Percentiles rank a stretch among this genome's conserved stretches.
Evolutionary conservation across 1,284 basidiomycete genomes (phyloP).

Genomic region (Trichosporon inkin): DNA sequence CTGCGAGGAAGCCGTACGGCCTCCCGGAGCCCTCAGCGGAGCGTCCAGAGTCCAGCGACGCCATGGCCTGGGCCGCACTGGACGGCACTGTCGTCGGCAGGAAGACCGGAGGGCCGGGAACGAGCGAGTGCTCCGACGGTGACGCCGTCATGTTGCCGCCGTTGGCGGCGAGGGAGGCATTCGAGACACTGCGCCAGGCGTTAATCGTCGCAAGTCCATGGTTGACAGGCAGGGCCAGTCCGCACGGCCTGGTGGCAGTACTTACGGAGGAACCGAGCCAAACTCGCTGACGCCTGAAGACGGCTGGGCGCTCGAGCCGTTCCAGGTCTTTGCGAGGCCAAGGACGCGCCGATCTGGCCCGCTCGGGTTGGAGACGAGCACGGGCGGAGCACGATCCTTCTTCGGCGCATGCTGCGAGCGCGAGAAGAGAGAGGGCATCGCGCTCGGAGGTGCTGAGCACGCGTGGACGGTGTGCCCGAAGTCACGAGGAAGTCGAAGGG

Average conservation of each 20-base stretch:
- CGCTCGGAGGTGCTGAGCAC: background rate
- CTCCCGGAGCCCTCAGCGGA: constrained; percentile 26
- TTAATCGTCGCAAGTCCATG: background rate
- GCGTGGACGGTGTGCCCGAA: background rate
- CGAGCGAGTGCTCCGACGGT: constrained; percentile 19
- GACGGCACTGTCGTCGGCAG: constrained; percentile 32
- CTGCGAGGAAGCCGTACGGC: constrained; percentile 41
- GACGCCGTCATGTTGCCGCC: background rate
- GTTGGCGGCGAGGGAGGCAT: background rate
- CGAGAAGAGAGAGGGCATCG: constrained; percentile 27
- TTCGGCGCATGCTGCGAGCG: constrained; percentile 23
- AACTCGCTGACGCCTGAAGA: constrained; percentile 19
- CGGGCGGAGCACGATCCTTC: constrained; percentile 22
- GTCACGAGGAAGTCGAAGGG: background rate
- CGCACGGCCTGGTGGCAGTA: background rate
- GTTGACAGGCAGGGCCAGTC: background rate
- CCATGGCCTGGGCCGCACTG: constrained; percentile 27
- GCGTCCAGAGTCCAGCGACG: constrained; percentile 33
- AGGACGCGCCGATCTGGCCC: constrained; percentile 17
- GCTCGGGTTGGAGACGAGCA: constrained; percentile 15
- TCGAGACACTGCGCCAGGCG: background rate
- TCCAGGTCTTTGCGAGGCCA: constrained; percentile 25
- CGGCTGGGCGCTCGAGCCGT: constrained; percentile 13
- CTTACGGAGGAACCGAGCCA: constrained; percentile 20
- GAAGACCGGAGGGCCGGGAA: constrained; percentile 36